Evolutionary conservation across 2,329 filamentous ascomycete species (phyloP), one percentile per base, ranked within the genome.

Genomic region (Cryphonectria japonica): DNA sequence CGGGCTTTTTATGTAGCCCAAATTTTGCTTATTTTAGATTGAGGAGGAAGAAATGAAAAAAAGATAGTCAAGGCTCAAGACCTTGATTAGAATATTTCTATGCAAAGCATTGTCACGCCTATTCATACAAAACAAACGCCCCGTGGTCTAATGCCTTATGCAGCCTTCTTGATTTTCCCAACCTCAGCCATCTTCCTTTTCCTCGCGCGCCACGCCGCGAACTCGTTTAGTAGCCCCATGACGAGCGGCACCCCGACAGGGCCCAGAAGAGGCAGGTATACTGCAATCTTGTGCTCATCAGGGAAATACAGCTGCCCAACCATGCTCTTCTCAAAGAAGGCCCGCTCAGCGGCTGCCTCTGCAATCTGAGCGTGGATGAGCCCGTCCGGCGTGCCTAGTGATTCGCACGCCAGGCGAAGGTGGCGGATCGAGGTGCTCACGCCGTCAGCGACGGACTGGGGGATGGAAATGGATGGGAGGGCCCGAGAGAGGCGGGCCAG

Each of bases 291-390:
- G 81, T 99, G 96, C 83, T 99, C 96, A 78, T 99, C 96, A 0
- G 96, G 96, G 80, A 99, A 99, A 81, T 98, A 99, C 2, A 98
- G 91, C 82, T 98, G 96, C 0, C 95, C 96, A 16, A 99, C 96
- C 96, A 99, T 99, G 78, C 93, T 97, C 82, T 97, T 97, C 82
- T 99, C 96, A 76, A 99, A 99, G 81, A 99, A 99, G 0, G 95
- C 95, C 72, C 92, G 90, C 80, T 99, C 96, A 0, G 94, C 95
- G 78, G 97, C 94, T 2, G 89, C 88, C 81, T 98, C 95, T 7
- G 96, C 96, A 63, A 94, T 89, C 13, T 93, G 89, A 0, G 95
- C 95, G 78, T 95, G 91, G 73, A 91, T 88, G 54, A 99, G 83
- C 0, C 94, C 95, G 39, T 90, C 87, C 0, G 83, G 82, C 0